These are phyloP conservation scores for Bruguiera hainesii DNA, from an alignment of 441 rosid genomes.

Conservation along the genomic window DNA sequence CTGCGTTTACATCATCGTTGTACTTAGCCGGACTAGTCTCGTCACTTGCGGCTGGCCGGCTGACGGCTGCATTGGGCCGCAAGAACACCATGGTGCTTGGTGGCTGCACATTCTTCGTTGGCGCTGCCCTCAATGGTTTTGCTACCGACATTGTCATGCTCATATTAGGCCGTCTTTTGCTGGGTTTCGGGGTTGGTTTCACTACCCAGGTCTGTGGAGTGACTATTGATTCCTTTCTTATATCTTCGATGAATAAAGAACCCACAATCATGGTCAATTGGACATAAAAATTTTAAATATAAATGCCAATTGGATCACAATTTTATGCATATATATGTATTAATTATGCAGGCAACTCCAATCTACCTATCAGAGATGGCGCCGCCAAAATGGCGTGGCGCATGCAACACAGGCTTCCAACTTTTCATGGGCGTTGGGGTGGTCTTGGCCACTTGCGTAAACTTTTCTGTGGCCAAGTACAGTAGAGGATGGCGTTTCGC, in stretches of 20 bases:
- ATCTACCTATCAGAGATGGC: conserved; percentile 75
- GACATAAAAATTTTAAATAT: too few relatives aligned
- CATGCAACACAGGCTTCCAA: conserved; percentile 71
- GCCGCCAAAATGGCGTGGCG: conserved; percentile 80
- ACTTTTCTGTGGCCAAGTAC: conserved; percentile 47
- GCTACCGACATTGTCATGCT: conserved; percentile 67
- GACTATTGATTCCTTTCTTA: not conserved
- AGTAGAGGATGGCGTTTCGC: conserved; percentile 74
- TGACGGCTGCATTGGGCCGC: conserved; percentile 49
- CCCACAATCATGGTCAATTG: not conserved
- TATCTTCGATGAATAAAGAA: not conserved
- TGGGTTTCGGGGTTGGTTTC: conserved; percentile 87
- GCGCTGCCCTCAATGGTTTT: conserved; percentile 64
- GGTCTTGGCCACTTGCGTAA: conserved; percentile 60
- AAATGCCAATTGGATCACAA: conserved; percentile 5
- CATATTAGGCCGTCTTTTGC: conserved; percentile 69
- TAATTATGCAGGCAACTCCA: conserved; percentile 55
- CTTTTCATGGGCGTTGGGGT: conserved; percentile 69
- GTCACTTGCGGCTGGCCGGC: conserved; percentile 64
- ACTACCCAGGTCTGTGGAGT: conserved; percentile 54
- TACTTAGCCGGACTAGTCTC: conserved; percentile 64
- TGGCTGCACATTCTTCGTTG: conserved; percentile 62
- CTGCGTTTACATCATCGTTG: conserved; percentile 72
- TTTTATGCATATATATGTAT: conserved; percentile 5
- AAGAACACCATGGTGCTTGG: conserved; percentile 61